Percentiles rank a stretch among this genome's conserved stretches.
These are phyloP conservation scores for Waltergamsia citrina DNA, from an alignment of 2,329 filamentous ascomycete species.

Conservation along the genomic window DNA sequence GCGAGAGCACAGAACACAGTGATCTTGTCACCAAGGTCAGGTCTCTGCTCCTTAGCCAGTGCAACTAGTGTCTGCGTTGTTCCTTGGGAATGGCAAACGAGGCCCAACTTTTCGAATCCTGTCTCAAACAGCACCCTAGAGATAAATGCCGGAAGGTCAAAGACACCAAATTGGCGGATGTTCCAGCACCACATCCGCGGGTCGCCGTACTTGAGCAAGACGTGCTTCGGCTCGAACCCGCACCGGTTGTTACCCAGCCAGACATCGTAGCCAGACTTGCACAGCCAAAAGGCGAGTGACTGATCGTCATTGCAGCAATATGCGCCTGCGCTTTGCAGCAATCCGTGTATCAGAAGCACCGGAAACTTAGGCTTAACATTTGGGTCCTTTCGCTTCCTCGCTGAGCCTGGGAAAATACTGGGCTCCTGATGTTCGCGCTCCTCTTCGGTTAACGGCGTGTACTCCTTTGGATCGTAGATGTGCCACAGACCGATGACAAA, in stretches of 20 bases:
- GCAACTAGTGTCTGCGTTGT: slow-evolving; percentile 84
- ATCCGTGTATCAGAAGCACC: slow-evolving; percentile 76
- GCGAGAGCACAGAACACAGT: slow-evolving; percentile 87
- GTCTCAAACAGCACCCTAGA: slow-evolving; percentile 76
- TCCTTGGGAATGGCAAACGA: slow-evolving; percentile 84
- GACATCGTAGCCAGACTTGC: slow-evolving; percentile 87
- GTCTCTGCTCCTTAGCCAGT: slow-evolving; percentile 80
- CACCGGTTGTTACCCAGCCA: slow-evolving; percentile 94
- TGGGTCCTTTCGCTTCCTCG: slow-evolving; percentile 25
- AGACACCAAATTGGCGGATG: slow-evolving; percentile 84
- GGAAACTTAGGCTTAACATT: slow-evolving; percentile 60
- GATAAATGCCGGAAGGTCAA: slow-evolving; percentile 75
- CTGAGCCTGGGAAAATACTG: slow-evolving; percentile 44
- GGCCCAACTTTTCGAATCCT: slow-evolving; percentile 70
- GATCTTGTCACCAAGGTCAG: slow-evolving; percentile 71
- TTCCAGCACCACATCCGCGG: slow-evolving; percentile 97
- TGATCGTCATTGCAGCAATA: slow-evolving; percentile 88
- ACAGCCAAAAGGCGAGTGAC: slow-evolving; percentile 83
- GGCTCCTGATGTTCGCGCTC: slow-evolving; percentile 45
- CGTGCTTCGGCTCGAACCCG: slow-evolving; percentile 72
- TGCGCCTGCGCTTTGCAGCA: slow-evolving; percentile 79
- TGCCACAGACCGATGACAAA: slow-evolving; percentile 88
- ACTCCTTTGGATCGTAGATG: slow-evolving; percentile 73
- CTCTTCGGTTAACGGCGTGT: slow-evolving; percentile 41
- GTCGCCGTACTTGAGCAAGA: slow-evolving; percentile 59